Base-by-base conservation (phyloP, 2,329 filamentous ascomycete genomes). In the Gyromitra esculenta region DNA sequence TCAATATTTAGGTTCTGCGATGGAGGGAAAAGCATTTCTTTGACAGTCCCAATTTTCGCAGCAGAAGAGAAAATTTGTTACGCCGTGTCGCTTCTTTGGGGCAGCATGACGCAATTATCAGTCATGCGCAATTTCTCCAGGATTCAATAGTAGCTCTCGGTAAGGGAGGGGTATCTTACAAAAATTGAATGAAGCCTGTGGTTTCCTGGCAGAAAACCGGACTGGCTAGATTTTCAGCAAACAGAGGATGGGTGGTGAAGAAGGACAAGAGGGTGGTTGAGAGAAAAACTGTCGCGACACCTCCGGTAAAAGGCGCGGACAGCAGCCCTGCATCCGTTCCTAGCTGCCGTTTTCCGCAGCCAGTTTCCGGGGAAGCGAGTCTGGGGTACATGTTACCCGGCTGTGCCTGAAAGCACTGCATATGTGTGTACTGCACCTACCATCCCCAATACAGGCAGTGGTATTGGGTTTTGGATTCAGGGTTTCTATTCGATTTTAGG, bases 1-100 rank as follows among this genome's bases (percentile, higher is more conserved):
- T 97, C 92, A 80, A 97, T 87, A 83, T 92, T 91, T 78, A 88
- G 83, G 77, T 85, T 85, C 81, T 86, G 85, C 7, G 86, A 84
- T 57, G 87, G 87, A 48, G 87, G 87, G 81, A 87, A 87, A 85
- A 87, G 8, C 52, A 74, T 54, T 45, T 48, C 37, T 41, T 21
- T 48, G 37, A 35, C 9, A 50, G 18, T 52, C 31, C n/a, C 54
- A 57, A 9, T 41, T 43, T 18, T 8, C 41, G 57, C 18, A 5
- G 31, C n/a, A n/a, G 15, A 9, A 39, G 37, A n/a, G 7, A 60
- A 43, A 60, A 43, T 18, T 21, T 2, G 57, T 41, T 43, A 4
- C 31, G 31, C 11, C 54, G 54, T 57, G 13, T 52, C 41, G 41
- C 15, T 15, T 15, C 9, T 45, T 37, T 31, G n/a, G n/a, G 5